Conservation (phyloP, 306 rosid species). For the Carpinus viminea region DNA sequence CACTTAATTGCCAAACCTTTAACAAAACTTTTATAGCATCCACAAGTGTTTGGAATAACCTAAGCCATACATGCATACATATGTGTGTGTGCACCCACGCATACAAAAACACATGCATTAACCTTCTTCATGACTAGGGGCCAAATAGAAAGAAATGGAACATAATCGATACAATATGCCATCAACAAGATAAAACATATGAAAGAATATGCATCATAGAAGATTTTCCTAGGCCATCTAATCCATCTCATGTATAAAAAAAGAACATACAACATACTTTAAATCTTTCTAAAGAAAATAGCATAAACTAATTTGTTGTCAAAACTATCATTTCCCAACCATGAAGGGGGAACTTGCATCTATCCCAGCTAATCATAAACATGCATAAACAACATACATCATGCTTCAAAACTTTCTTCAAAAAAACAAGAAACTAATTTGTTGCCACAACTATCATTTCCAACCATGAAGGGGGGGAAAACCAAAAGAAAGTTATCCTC, state of each 20-base stretch:
- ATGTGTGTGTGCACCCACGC: too few relatives aligned
- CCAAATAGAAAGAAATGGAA: slow-evolving; percentile 1
- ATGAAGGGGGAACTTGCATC: slow-evolving; percentile 22
- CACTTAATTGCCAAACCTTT: neutral
- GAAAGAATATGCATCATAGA: neutral
- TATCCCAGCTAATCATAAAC: slow-evolving; percentile 23
- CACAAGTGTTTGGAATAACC: neutral
- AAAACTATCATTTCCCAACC: neutral
- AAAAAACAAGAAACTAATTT: too few relatives aligned
- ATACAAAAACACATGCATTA: neutral
- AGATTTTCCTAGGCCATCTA: neutral
- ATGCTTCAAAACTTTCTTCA: neutral
- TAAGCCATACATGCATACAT: neutral
- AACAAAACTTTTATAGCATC: neutral
- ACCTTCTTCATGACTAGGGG: neutral
- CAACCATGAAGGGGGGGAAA: slow-evolving; percentile 10
- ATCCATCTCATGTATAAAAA: slow-evolving; percentile 6
- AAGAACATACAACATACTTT: slow-evolving; percentile 4
- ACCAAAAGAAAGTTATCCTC: neutral
- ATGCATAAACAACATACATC: slow-evolving; percentile 4
- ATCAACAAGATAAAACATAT: slow-evolving; percentile 1
- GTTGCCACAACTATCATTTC: too few relatives aligned
- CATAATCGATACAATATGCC: slow-evolving; percentile 10
- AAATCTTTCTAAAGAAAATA: neutral
- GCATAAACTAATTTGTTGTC: too few relatives aligned